Evolutionary conservation across 495 filamentous ascomycete species (phyloP), one percentile per base, ranked within the genome.

Genomic region (Elasticomyces elasticus): DNA sequence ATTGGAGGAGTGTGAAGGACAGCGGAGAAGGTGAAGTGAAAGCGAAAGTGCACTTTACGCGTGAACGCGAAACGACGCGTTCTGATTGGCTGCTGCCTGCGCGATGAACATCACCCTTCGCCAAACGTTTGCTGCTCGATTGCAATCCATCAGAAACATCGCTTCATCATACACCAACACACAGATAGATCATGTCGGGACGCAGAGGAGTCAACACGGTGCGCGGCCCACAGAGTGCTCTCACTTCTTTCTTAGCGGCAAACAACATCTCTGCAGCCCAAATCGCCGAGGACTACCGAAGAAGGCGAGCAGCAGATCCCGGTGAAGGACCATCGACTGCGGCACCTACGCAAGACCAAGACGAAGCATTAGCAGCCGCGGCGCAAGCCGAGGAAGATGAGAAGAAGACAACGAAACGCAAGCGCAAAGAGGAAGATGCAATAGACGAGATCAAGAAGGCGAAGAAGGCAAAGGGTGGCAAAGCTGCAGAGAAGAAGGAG

Each of bases 251-350:
- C 44, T 50, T 66, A 12, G 62, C 62, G 15, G 83, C 87, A 11
- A 84, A 95, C 66, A 92, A 92, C 58, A 94, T 94, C 64, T 90
- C 86, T n/a, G 88, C 87, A 5, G 71, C 74, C 26, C 82, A 87
- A 56, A 94, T 94, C 58, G 76, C 79, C 35, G 69, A 78, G 51
- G 80, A 88, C 54, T 83, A 76, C 71, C 52, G 54, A 33, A 60
- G 65, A 30, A 64, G 69, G 23, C 46, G 56, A 17, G 35, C 13
- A 1, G 50, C 53, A 27, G 60, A 63, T 20, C 62, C 54, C 26
- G 60, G 60, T 20, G 64, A 64, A 52, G 60, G 35, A 10, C 12
- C 64, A 22, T 61, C 58, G 12, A 40, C 19, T 26, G 24, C 49
- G 22, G n/a, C 38, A 25, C 41, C 51, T 3, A 43, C 35, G 20